Evolutionary conservation across 495 filamentous ascomycete genomes (phyloP), one percentile per base, ranked within the genome.

Genomic region (Talaromyces liani): DNA sequence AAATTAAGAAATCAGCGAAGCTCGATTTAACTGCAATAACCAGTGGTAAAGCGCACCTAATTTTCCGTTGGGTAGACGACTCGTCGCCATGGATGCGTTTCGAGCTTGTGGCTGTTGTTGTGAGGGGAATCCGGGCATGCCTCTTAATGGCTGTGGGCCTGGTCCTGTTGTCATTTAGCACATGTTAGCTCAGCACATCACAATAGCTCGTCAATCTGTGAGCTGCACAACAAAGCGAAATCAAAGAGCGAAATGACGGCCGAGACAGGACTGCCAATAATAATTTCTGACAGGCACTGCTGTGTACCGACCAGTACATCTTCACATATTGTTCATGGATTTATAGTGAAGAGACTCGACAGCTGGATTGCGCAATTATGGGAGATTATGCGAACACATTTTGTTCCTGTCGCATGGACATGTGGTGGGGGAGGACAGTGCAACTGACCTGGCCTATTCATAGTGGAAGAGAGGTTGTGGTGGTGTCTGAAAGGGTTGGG

Each of bases 41-140:
- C 45, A 51, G 33, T 64, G 65, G 25, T 56, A 10, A 29, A 63
- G 65, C 82, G 75, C 82, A 92, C 89, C 88, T 71, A 90, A 77
- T 75, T 90, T 90, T 58, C 88, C 87, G 66, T 90, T 90, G 67
- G 86, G 87, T 82, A 92, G 77, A 72, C 88, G 85, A 72, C 76
- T 81, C n/a, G 89, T 84, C 20, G 83, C 82, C 66, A 84, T 64
- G 54, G 78, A 75, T 61, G 75, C 71, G 70, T 79, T 82, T 75
- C 88, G 83, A 67, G 82, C 83, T 65, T 87, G 82, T 66, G 85
- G 80, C 73, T 86, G 78, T 73, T 81, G 85, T 77, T 87, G 88
- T 67, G 80, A 78, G 68, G 85, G 83, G 77, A 89, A 91, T 65
- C 83, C 85, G 63, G 87, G 85, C 77, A 91, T 86, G 72, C 84